A percentile compares a stretch with the other conserved stretches of the same genome.
phyloP scores from a whole-genome alignment of 2,329 filamentous ascomycete species.

The Colletotrichum destructivum region DNA sequence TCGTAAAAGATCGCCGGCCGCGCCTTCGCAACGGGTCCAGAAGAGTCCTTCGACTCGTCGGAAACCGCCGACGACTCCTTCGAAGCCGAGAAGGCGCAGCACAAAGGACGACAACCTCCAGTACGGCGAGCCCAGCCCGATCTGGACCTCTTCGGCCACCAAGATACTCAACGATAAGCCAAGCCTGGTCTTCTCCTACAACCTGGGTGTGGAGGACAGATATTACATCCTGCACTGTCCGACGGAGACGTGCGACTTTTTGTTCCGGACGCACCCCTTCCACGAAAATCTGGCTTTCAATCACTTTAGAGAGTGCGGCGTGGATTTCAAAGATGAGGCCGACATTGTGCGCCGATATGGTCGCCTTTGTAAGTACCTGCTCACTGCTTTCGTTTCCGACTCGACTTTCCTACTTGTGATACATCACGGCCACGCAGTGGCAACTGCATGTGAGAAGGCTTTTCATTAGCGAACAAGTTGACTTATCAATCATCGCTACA shows the following conservation, averaged over 20 bases:
- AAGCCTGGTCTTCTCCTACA: neutral
- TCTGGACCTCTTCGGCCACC: neutral
- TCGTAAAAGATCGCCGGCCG: no score
- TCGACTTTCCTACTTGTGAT: no score
- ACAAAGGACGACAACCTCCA: no score
- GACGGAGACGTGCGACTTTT: neutral
- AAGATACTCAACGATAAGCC: neutral
- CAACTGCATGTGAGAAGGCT: no score
- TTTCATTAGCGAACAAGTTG: no score
- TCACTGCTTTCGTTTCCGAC: slow-evolving; percentile 27
- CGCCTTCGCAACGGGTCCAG: no score
- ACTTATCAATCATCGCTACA: neutral
- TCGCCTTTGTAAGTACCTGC: neutral
- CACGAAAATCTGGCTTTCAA: neutral
- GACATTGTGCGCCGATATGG: slow-evolving; percentile 6
- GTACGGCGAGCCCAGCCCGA: neutral
- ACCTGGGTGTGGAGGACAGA: neutral
- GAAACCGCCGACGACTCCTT: no score
- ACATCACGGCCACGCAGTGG: no score
- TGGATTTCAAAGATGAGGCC: neutral
- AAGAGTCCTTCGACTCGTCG: no score
- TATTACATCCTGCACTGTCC: neutral
- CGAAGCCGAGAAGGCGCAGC: no score
- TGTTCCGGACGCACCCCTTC: neutral
- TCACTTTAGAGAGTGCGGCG: neutral